Percentiles rank a stretch among this genome's conserved stretches.
Evolutionary conservation across 1,284 basidiomycete species (phyloP).

Genomic region (Leccinum solheimii): DNA sequence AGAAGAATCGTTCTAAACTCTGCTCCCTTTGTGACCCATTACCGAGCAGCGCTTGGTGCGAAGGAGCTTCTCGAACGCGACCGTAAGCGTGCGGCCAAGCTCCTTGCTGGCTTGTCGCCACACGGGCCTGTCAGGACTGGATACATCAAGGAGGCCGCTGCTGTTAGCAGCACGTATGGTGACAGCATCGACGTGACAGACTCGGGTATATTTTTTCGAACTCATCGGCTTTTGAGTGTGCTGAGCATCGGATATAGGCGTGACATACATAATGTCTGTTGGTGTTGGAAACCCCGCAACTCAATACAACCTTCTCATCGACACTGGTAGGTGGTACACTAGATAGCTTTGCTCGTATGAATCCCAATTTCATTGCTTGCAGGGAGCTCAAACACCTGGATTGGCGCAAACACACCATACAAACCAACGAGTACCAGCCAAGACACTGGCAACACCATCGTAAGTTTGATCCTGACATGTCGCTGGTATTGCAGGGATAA

Average conservation of each 20-base stretch:
- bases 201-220: slow-evolving; percentile 38
- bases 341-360: slow-evolving; percentile 4
- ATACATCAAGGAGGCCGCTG: slow-evolving; percentile 3
- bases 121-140: slow-evolving; percentile 44
- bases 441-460: slow-evolving; percentile 33
- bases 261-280: slow-evolving; percentile 47
- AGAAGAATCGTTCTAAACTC: slow-evolving; percentile 34
- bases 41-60: slow-evolving; percentile 38
- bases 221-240: slow-evolving; percentile 4
- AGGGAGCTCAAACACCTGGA: slow-evolving; percentile 49
- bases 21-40: slow-evolving; percentile 46
- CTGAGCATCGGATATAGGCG: slow-evolving; percentile 30
- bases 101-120: slow-evolving; percentile 49
- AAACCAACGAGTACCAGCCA: slow-evolving; percentile 41
- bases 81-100: slow-evolving; percentile 52
- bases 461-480: slow-evolving; percentile 27
- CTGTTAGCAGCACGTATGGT: slow-evolving; percentile 1
- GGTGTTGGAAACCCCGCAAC: slow-evolving; percentile 50
- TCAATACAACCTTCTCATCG: slow-evolving; percentile 50
- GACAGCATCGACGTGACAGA: slow-evolving; percentile 54
- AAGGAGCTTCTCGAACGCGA: slow-evolving; percentile 54
- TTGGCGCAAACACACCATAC: slow-evolving; percentile 47
- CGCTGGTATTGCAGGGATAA: neutral
- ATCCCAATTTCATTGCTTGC: neutral
- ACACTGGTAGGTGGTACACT: slow-evolving; percentile 44